Percentiles rank a stretch among this genome's conserved stretches.
Conservation (phyloP, 345 rosid species). For the Cardiospermum halicacabum region DNA sequence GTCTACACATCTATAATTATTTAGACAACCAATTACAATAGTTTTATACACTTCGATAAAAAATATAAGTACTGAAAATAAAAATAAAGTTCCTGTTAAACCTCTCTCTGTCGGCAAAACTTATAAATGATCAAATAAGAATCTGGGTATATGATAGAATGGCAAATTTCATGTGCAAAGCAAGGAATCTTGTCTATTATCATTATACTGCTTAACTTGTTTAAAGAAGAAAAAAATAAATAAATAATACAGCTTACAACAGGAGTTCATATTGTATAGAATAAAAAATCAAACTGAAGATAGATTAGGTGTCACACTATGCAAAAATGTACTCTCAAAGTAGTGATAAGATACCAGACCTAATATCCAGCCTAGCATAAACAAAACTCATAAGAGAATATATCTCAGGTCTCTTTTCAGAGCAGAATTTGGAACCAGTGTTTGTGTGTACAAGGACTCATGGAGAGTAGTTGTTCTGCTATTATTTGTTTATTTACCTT, state of each 20-base stretch:
- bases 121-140: not conserved
- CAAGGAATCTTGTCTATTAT: not conserved
- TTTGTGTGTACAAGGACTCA: not conserved
- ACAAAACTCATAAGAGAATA: no score
- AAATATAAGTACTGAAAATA: no score
- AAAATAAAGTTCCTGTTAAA: no score
- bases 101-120: no score
- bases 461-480: not conserved
- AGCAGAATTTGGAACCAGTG: not conserved
- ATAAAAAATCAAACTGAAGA: not conserved
- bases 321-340: not conserved
- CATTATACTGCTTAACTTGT: not conserved
- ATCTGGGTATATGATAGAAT: not conserved
- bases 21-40: no score
- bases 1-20: no score
- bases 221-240: not conserved
- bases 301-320: not conserved
- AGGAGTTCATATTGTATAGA: not conserved
- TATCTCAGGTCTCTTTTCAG: no score
- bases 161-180: not conserved
- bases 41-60: no score
- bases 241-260: not conserved
- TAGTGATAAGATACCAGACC: not conserved
- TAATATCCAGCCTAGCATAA: conserved; percentile 5
- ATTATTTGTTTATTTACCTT: not conserved